Base-by-base conservation (phyloP, 2,329 filamentous ascomycete genomes). In the Sporothrix dimorphospora region DNA sequence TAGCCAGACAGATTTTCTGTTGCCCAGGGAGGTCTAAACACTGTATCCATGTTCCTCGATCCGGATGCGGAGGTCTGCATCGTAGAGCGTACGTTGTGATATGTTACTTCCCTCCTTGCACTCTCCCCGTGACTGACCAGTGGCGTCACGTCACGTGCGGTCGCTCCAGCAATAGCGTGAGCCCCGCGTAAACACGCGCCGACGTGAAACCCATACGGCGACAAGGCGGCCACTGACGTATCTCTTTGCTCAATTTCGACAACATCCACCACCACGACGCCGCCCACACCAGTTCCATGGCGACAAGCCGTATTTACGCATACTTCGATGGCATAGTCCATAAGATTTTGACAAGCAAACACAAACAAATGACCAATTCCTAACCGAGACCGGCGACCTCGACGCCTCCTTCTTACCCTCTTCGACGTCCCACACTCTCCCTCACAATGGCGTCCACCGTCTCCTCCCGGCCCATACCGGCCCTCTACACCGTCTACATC, bases 401-500 rank as follows among this genome's bases (percentile, higher is more conserved):
- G 34, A 27, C 59, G 38, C 59, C 59, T 65, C 34, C 38, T 59
- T 38, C 4, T 61, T 34, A 5, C 16, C 7, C 16, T 19, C n/a
- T 45, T 6, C 40, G 9, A 19, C 59, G 5, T 14, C 19, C 34
- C 19, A 14, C 14, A 34, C 30, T 19, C 49, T 24, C 34, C 53
- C 24, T 24, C 69, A 49, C 57, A 49, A 59, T 53, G 45, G 47
- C 47, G 38, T 27, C 51, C 27, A 55, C 53, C 61, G 61, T 65
- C 38, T 53, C 61, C 40, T 71, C 70, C 24, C 63, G 63, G 76
- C 90, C 86, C 0, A 93, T 98, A 27, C 95, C 95, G 11, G 91
- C 94, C 1, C 91, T 98, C 75, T 98, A 98, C 79, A 94, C 93
- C 76, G 97, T 96, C 79, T 98, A 99, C 80, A 88, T 98, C 19